Evolutionary conservation across 2,329 filamentous ascomycete species (phyloP).

Genomic region (Zymoseptoria pseudotritici): DNA sequence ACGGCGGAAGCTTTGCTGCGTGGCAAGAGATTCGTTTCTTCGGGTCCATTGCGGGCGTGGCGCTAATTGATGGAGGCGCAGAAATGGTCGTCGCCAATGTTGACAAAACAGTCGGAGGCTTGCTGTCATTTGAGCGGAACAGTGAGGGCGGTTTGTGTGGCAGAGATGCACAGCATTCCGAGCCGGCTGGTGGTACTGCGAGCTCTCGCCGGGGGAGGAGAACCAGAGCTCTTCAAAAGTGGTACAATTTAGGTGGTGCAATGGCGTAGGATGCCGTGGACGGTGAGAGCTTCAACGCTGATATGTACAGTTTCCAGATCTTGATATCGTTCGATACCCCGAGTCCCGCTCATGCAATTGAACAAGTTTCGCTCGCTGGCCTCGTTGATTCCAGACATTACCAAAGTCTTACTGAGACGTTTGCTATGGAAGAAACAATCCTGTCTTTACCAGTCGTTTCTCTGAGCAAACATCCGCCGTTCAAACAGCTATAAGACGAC

Average conservation of each 20-base stretch:
- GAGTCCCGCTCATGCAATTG: background rate
- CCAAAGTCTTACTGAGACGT: background rate
- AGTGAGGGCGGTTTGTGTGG: background rate
- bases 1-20: conserved; percentile 43
- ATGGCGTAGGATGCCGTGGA: background rate
- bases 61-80: conserved; percentile 59
- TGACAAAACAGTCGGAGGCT: conserved; percentile 16
- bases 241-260: background rate
- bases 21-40: conserved; percentile 63
- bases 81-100: conserved; percentile 61
- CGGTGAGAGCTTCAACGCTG: background rate
- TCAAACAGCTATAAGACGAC: background rate
- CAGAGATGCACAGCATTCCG: background rate
- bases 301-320: background rate
- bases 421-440: background rate
- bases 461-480: background rate
- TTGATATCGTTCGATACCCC: background rate
- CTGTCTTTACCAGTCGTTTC: background rate
- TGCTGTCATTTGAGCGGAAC: conserved; percentile 13
- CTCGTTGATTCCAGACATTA: background rate
- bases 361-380: background rate
- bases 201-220: background rate
- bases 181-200: background rate
- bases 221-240: background rate
- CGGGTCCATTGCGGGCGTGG: conserved; percentile 64